These are phyloP conservation scores for Begonia peltatifolia DNA, from an alignment of 306 rosid species.

Conservation along the genomic window DNA sequence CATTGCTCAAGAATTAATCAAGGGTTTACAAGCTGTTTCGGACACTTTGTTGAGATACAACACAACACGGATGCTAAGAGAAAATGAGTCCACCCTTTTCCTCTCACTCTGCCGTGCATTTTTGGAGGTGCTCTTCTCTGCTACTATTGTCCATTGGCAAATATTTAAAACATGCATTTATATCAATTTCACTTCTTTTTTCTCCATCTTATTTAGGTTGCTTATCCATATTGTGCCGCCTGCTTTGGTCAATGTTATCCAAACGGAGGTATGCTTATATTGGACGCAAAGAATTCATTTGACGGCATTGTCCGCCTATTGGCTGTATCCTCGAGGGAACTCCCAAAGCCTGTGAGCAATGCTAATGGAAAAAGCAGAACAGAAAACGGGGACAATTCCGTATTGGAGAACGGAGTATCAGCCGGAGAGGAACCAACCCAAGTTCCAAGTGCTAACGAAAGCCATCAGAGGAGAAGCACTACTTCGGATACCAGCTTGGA, in stretches of 20 bases:
- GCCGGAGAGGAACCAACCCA: constrained; percentile 11
- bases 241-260: constrained; percentile 96
- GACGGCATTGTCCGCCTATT: constrained; percentile 16
- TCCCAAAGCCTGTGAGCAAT: constrained; percentile 6
- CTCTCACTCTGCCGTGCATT: constrained; percentile 81
- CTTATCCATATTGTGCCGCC: constrained; percentile 76
- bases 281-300: constrained; percentile 58
- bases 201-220: constrained; percentile 28
- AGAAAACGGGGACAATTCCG: too few species aligned
- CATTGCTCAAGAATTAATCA: constrained; percentile 74
- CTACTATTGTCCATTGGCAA: neutral
- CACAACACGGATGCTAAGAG: constrained; percentile 67
- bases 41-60: constrained; percentile 75
- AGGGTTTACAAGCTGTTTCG: constrained; percentile 74
- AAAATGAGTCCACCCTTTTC: constrained; percentile 46
- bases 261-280: constrained; percentile 52
- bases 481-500: too few species aligned
- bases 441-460: too few species aligned
- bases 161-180: neutral
- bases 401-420: neutral
- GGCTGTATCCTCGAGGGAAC: too few species aligned
- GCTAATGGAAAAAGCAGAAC: constrained; percentile 7
- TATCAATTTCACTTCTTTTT: constrained; percentile 4
- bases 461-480: too few species aligned
- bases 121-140: constrained; percentile 45